Base-by-base conservation (phyloP, 2,329 filamentous ascomycete species). In the Decorospora gaudefroyi region DNA sequence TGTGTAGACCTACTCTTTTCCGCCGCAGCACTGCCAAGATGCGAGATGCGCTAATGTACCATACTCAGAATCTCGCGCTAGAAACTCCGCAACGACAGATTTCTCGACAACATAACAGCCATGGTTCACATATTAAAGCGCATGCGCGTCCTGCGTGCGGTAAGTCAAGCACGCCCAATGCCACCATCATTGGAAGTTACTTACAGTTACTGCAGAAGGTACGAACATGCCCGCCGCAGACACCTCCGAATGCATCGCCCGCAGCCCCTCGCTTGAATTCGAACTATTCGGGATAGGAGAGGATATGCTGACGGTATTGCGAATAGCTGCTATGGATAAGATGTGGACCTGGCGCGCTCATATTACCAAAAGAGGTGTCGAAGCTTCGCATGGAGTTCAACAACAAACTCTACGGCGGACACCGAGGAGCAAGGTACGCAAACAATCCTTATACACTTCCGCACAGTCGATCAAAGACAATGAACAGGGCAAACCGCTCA, bases 311-410 rank as follows among this genome's bases (percentile, higher is more conserved):
- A 61, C 18, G 10, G 7, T 29, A 12, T 1, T 7, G 6, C 2
- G 6, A 7, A 37, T 50, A 93, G 87, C 76, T 95, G 37, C 78
- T 93, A 53, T 76, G 78, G 64, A 77, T 97, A 71, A 84, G 86
- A 67, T 78, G 87, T 68, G 93, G 92, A 46, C 85, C 88, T 19
- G 93, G 92, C 43, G 90, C 93, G 29, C 86, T 88, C 13, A 76
- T 89, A 55, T 78, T 99, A 16, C 90, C 92, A 0, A 78, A 83
- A 19, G 82, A 89, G 64, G 82, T 95, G 40, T 84, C 85, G 31
- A 79, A 82, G 66, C 85, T 93, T 75, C 83, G 88, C 67, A 71
- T 93, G 72, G 81, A 88, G 61, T 90, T 91, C 68, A 82, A 84
- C 35, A 65, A 68, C 32, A 79, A 74, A 55, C 75, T 82, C 46